Evolutionary conservation across 805 yeast species (phyloP).

Genomic region (Metschnikowia gelsemii): DNA sequence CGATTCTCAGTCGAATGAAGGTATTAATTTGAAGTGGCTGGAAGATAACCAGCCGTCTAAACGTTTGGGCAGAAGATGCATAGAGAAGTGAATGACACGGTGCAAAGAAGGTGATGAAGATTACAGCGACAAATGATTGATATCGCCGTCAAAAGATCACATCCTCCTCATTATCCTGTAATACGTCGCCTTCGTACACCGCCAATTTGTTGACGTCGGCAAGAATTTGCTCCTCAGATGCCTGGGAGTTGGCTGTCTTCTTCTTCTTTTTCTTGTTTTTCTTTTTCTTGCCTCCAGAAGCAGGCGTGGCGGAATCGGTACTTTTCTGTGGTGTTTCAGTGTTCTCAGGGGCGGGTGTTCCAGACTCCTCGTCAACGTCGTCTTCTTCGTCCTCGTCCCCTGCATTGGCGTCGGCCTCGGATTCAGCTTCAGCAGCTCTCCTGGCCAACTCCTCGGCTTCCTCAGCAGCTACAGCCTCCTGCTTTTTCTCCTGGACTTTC

Average conservation of each 20-base stretch:
- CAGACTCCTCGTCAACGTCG: slow-evolving; percentile 20
- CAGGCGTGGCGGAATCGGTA: slow-evolving; percentile 3
- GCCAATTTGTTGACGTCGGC: slow-evolving; percentile 32
- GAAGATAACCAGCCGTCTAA: slow-evolving; percentile 1
- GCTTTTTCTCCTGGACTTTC: slow-evolving; percentile 94
- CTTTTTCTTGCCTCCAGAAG: slow-evolving; percentile 14
- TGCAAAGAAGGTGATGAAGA: neutral
- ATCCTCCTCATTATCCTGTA: slow-evolving; percentile 46
- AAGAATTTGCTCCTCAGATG: slow-evolving; percentile 22
- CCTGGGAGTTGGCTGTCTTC: slow-evolving; percentile 12
- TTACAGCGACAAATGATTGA: too few relatives aligned
- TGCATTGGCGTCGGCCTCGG: slow-evolving; percentile 24
- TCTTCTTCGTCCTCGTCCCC: slow-evolving; percentile 16
- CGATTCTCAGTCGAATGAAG: neutral
- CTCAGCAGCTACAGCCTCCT: slow-evolving; percentile 65
- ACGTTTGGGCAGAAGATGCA: neutral
- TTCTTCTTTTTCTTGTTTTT: slow-evolving; percentile 20
- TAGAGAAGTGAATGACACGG: slow-evolving; percentile 1
- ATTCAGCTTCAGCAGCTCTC: slow-evolving; percentile 21
- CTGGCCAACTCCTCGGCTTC: slow-evolving; percentile 49
- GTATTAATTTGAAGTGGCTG: neutral
- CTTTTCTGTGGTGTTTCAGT: slow-evolving; percentile 3
- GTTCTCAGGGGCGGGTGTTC: slow-evolving; percentile 6
- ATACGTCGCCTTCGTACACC: slow-evolving; percentile 27
- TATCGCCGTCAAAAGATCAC: slow-evolving; percentile 44